phyloP scores from a whole-genome alignment of 352 stramenopile genomes.

The Phytophthora pini region DNA sequence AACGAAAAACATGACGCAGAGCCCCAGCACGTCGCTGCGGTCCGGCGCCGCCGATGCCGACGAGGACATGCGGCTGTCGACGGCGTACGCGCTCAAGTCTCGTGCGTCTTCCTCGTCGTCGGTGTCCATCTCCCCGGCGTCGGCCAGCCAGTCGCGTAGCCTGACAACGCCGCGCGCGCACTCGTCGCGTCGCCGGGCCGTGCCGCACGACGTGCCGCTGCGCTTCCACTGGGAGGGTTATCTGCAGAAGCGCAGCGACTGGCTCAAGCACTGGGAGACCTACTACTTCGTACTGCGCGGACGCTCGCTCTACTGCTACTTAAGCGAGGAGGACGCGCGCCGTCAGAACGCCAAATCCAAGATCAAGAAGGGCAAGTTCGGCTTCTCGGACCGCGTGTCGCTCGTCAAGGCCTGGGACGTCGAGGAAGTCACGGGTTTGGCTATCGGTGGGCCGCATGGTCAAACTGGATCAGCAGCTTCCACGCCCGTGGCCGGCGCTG shows the following conservation, averaged over 20 bases:
- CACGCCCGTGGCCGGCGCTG: conserved; percentile 16
- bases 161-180: conserved; percentile 13
- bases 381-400: conserved; percentile 80
- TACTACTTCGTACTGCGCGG: conserved; percentile 88
- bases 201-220: conserved; percentile 49
- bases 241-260: conserved; percentile 89
- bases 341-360: conserved; percentile 85
- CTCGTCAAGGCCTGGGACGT: conserved; percentile 81
- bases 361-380: conserved; percentile 91
- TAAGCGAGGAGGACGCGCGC: conserved; percentile 81
- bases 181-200: conserved; percentile 5
- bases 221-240: conserved; percentile 87
- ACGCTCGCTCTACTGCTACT: conserved; percentile 80
- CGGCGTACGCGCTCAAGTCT: conserved; percentile 24
- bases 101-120: conserved; percentile 29
- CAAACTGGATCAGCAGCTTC: conserved; percentile 10
- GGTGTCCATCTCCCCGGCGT: conserved; percentile 32
- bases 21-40: conserved; percentile 25
- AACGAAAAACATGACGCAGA: conserved; percentile 30
- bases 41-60: conserved; percentile 14
- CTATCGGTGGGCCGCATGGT: not conserved
- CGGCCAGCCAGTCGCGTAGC: conserved; percentile 16
- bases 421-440: conserved; percentile 39
- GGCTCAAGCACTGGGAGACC: conserved; percentile 91
- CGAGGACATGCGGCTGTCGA: conserved; percentile 17